Evolutionary conservation across 2,329 filamentous ascomycete genomes (phyloP).

Genomic region (Phaeomoniella chlamydospora): DNA sequence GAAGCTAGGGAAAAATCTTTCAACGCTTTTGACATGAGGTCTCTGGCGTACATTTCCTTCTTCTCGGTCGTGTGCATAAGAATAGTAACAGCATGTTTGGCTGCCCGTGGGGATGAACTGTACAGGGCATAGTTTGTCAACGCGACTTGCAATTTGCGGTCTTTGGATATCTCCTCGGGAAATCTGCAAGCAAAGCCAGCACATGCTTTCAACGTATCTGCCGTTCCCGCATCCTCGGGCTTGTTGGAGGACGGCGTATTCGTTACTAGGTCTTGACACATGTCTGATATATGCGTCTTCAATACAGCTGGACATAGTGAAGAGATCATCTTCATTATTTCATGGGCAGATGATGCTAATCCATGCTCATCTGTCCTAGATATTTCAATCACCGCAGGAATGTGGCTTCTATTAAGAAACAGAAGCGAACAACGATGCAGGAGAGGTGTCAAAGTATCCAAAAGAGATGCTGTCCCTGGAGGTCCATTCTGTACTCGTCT

Average conservation of each 20-base stretch:
- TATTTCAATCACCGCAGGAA: constrained; percentile 76
- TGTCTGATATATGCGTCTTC: constrained; percentile 79
- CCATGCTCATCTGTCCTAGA: constrained; percentile 72
- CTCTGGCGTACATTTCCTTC: constrained; percentile 74
- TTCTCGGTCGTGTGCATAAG: constrained; percentile 63
- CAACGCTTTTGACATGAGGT: constrained; percentile 62
- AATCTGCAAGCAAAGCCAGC: constrained; percentile 81
- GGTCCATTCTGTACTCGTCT: constrained; percentile 60
- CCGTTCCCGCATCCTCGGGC: constrained; percentile 57
- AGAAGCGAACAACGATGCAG: constrained; percentile 73
- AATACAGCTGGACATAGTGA: constrained; percentile 78
- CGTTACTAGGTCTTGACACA: constrained; percentile 73
- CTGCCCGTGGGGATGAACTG: constrained; percentile 65
- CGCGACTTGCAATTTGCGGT: constrained; percentile 67
- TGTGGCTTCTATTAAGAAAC: constrained; percentile 87
- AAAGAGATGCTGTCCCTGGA: constrained; percentile 30
- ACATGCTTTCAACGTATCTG: constrained; percentile 86
- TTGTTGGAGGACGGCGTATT: constrained; percentile 59
- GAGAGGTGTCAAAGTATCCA: constrained; percentile 70
- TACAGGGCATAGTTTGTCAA: constrained; percentile 72
- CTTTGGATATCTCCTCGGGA: constrained; percentile 65
- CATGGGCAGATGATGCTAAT: constrained; percentile 66
- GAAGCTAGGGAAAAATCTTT: constrained; percentile 60
- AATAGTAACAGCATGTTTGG: constrained; percentile 89
- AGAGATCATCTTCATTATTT: constrained; percentile 84